These are phyloP conservation scores for Tuber brumale DNA, from an alignment of 495 filamentous ascomycete species.

Conservation along the genomic window DNA sequence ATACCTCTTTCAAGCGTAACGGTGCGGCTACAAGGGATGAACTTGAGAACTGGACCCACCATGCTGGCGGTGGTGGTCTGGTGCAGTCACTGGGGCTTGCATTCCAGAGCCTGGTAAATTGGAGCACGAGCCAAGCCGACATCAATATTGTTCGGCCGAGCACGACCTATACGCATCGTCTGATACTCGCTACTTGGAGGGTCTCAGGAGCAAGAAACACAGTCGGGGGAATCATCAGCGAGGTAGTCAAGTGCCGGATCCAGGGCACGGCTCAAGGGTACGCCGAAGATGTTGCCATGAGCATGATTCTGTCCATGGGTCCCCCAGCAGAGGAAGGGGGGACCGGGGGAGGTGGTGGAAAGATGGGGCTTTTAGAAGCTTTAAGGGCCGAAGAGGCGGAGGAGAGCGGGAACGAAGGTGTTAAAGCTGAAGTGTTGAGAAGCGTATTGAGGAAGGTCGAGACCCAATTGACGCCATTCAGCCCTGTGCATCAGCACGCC, in stretches of 20 bases:
- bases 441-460: constrained; percentile 22
- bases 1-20: constrained; percentile 56
- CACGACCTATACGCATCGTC: constrained; percentile 71
- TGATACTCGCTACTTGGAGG: constrained; percentile 58
- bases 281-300: constrained; percentile 31
- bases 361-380: constrained; percentile 31
- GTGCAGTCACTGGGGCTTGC: constrained; percentile 56
- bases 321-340: constrained; percentile 13
- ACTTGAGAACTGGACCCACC: constrained; percentile 66
- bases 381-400: constrained; percentile 24
- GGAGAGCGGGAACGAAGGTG: constrained; percentile 19
- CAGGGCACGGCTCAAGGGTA: constrained; percentile 35
- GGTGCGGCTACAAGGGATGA: constrained; percentile 63
- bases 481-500: constrained; percentile 24
- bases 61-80: constrained; percentile 54
- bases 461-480: constrained; percentile 31
- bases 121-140: constrained; percentile 53
- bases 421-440: constrained; percentile 21
- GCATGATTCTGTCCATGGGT: constrained; percentile 25
- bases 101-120: constrained; percentile 62
- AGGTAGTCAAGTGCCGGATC: constrained; percentile 55
- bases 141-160: constrained; percentile 60
- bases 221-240: constrained; percentile 59
- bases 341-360: constrained; percentile 16
- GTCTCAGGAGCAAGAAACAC: constrained; percentile 63